Evolutionary conservation across 2,329 filamentous ascomycete species (phyloP).

Genomic region (Ceratocystis smalleyi): DNA sequence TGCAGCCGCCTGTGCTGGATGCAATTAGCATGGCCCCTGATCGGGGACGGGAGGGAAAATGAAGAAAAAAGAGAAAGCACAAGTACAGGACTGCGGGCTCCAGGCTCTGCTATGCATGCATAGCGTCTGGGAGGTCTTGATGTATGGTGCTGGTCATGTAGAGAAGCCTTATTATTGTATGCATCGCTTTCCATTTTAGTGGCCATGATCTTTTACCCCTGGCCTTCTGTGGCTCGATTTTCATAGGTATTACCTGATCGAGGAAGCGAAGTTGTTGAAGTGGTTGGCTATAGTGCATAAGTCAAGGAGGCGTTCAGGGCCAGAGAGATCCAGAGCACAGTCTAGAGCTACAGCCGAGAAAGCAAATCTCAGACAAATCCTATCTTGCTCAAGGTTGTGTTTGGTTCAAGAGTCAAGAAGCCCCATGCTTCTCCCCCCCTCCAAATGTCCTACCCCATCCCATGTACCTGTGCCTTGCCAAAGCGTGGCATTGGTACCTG

Average conservation of each 20-base stretch:
- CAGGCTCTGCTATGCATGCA: too few relatives aligned
- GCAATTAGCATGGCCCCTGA: neutral
- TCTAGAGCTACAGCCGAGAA: neutral
- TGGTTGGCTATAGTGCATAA: neutral
- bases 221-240: neutral
- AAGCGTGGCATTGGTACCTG: conserved; percentile 6
- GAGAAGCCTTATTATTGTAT: neutral
- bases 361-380: conserved; percentile 4
- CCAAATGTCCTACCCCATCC: conserved; percentile 1
- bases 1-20: neutral
- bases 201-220: neutral
- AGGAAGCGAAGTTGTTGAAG: neutral
- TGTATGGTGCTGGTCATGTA: neutral
- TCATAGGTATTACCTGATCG: neutral
- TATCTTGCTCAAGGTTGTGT: neutral
- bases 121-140: too few relatives aligned
- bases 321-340: neutral
- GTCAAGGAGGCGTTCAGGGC: neutral
- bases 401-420: neutral
- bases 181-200: neutral
- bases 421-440: neutral
- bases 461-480: neutral
- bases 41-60: neutral
- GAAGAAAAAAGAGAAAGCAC: neutral
- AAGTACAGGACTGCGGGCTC: too few relatives aligned